These are phyloP conservation scores for Pestalotiopsis fici DNA, from an alignment of 2,329 filamentous ascomycete species.

Conservation along the genomic window DNA sequence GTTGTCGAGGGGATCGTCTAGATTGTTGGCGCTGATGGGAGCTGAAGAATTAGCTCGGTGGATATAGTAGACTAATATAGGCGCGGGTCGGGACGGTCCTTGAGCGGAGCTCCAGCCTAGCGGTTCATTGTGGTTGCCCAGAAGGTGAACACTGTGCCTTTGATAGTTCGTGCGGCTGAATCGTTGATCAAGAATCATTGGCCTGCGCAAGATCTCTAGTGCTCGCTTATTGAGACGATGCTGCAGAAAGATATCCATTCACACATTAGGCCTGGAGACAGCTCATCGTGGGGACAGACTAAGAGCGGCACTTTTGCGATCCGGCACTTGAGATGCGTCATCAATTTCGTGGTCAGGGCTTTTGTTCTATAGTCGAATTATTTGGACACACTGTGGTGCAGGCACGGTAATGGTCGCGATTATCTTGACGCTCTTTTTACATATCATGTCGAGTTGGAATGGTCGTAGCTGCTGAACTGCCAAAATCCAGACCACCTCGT, in stretches of 20 bases:
- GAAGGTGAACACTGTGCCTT: too few relatives aligned
- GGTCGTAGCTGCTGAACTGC: neutral
- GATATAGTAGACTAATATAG: neutral
- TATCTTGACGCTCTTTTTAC: neutral
- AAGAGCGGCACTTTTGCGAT: neutral
- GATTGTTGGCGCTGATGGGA: neutral
- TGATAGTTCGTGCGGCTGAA: neutral
- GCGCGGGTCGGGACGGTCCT: neutral
- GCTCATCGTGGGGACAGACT: neutral
- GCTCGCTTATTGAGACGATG: neutral
- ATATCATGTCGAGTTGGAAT: neutral
- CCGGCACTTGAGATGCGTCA: neutral
- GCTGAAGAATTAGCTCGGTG: neutral
- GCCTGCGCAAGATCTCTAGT: neutral
- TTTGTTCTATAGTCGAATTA: neutral
- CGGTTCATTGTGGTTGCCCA: too few relatives aligned
- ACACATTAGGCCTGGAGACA: neutral
- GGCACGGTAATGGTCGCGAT: neutral
- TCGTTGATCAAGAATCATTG: neutral
- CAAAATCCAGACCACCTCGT: neutral
- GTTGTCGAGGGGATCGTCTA: neutral
- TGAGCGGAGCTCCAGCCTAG: neutral
- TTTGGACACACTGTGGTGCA: too few relatives aligned
- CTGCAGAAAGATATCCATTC: neutral
- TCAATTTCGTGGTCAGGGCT: neutral